These are phyloP conservation scores for Gossypium rotundifolium DNA, from an alignment of 345 rosid genomes.

Conservation along the genomic window DNA sequence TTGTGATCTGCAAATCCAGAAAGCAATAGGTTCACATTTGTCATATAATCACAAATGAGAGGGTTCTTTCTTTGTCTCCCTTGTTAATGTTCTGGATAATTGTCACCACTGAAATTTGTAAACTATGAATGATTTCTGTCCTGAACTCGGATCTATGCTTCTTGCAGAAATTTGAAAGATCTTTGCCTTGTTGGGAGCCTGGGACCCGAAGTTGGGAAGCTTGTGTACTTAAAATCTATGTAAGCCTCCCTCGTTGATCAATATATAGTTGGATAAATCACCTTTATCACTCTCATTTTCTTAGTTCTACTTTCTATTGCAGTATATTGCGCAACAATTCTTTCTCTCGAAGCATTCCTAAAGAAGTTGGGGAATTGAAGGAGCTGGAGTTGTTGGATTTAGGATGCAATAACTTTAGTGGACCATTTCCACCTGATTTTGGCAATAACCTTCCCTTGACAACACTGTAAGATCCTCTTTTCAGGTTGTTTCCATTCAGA, in stretches of 20 bases:
- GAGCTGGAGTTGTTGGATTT: slow-evolving; percentile 78
- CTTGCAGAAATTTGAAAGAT: slow-evolving; percentile 58
- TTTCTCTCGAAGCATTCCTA: slow-evolving; percentile 58
- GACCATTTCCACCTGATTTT: slow-evolving; percentile 41
- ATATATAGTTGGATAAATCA: neutral
- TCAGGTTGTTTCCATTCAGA: slow-evolving; percentile 6
- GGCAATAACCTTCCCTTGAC: slow-evolving; percentile 32
- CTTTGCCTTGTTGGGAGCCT: slow-evolving; percentile 70
- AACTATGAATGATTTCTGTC: neutral
- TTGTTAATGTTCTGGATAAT: neutral
- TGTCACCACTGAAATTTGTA: neutral
- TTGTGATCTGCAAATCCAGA: neutral
- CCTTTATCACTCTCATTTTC: neutral
- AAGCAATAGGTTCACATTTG: neutral
- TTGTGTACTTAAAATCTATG: slow-evolving; percentile 62
- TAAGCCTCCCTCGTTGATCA: slow-evolving; percentile 26
- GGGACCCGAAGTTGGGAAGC: slow-evolving; percentile 61
- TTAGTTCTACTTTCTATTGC: slow-evolving; percentile 8
- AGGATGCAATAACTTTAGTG: slow-evolving; percentile 71
- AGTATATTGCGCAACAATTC: slow-evolving; percentile 82
- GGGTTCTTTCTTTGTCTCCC: neutral
- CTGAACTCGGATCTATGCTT: slow-evolving; percentile 13
- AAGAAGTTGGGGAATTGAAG: slow-evolving; percentile 59
- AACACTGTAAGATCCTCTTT: slow-evolving; percentile 35
- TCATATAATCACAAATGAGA: neutral